Conservation (phyloP, 148 eudicot species). For the Fagopyrum homotropicum region DNA sequence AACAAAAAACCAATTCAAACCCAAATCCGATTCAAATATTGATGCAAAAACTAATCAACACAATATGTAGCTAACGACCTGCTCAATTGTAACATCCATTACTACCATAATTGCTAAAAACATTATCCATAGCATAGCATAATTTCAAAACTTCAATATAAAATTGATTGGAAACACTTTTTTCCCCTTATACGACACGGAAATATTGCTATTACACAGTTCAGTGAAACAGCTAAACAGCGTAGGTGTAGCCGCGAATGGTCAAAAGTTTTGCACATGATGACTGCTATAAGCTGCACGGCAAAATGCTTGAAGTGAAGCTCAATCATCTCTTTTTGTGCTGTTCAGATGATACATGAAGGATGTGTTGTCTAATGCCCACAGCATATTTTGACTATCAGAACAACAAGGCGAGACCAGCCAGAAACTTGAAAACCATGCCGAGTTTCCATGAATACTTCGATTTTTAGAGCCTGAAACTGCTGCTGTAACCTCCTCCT, state of each 20-base stretch:
- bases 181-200: not conserved
- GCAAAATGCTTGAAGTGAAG: not conserved
- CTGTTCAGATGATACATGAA: not conserved
- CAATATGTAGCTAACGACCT: not conserved
- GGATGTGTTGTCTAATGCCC: not conserved
- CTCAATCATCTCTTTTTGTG: not conserved
- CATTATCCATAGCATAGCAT: not conserved
- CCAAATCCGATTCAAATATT: too few relatives aligned
- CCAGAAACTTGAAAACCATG: not conserved
- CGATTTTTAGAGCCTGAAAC: constrained; percentile 11
- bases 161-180: not conserved
- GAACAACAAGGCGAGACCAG: not conserved
- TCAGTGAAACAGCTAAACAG: not conserved
- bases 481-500: constrained; percentile 13
- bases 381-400: not conserved
- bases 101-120: not conserved
- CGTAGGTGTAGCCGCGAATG: not conserved
- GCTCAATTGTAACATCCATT: not conserved
- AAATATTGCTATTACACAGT: not conserved
- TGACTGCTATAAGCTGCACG: not conserved
- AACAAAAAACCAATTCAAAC: not conserved
- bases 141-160: not conserved
- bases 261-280: not conserved
- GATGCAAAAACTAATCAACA: not conserved
- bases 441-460: not conserved